Base-by-base conservation (phyloP, 169 alveolate genomes). In the Toxoplasma gondii region DNA sequence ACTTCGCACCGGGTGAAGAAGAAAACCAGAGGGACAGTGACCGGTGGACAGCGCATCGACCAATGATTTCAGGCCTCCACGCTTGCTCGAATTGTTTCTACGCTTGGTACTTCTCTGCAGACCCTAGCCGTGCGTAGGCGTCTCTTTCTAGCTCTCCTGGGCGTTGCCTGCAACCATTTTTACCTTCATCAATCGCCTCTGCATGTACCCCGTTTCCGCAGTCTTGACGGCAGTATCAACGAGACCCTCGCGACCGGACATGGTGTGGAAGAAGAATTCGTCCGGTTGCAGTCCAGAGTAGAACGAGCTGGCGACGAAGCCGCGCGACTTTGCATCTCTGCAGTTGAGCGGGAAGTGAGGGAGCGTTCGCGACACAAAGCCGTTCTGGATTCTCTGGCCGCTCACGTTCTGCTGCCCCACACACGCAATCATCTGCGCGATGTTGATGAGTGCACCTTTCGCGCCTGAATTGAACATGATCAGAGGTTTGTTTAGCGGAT, bases 211-310 rank as follows among this genome's bases (percentile, higher is more conserved):
- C 2, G 99, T 99, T 94, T 99, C 99, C 0, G 99, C 99, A 29
- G 99, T 99, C 96, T 99, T 99, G 78, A 99, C 99, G 31, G 99
- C 99, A 0, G 99, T 99, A 94, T 99, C 99, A 38, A 99, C 99
- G 38, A 99, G 97, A 22, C 99, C 99, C 96, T 99, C 99, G 94
- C 99, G 97, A 0, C 99, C 99, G 19, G 99, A 99, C 99, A 99
- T 99, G n/a, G 99, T 99, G 96, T 99, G 99, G 97, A 99, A 99
- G 96, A 99, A 99, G 95, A 99, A 99, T 96, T 99, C 99, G 38
- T 98, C 99, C 0, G 99, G 99, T 86, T 39, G 90, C 1, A 88
- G 92, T 27, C 99, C 99, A 9, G 99, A 94, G 96, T 98, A 99
- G 97, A 99, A 99, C 80, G 99, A 97, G 96, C 98, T 98, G 39